Base-by-base conservation (phyloP, 2,329 filamentous ascomycete genomes). In the Herpotrichia juniperi region DNA sequence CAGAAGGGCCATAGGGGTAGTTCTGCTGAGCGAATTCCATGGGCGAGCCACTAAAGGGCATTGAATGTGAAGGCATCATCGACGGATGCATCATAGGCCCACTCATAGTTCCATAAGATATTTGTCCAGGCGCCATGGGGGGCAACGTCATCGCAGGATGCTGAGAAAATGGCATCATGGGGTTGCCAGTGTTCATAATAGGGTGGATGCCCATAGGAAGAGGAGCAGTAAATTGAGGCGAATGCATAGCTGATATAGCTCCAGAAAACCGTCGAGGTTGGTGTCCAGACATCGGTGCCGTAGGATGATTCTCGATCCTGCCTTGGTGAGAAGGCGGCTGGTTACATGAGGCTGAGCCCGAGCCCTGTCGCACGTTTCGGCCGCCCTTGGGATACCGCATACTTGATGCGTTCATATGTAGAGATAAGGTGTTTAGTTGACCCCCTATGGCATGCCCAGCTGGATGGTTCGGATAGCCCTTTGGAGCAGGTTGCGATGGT, bases 221-320 rank as follows among this genome's bases (percentile, higher is more conserved):
- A 3, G 50, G 50, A 7, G 49, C 44, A n/a, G 53, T 32, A 31
- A 53, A 58, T 22, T 50, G 61, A 21, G 62, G 58, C 12, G 59
- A 51, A n/a, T 61, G 62, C 14, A 19, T 49, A 45, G 35, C 44
- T 46, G 48, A 48, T 21, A 59, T 44, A 40, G 45, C 11, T 3
- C 53, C 52, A 9, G 63, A 57, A 5, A 55, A 28, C 12, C 59
- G 62, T n/a, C 55, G 57, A 12, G 52, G 12, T 37, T 56, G 58
- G 4, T 49, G 32, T 16, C 57, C 56, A 47, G 57, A 9, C 10
- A 8, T 60, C 5, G 46, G 16, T 4, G 57, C 7, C 3, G 9
- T 61, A 4, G 48, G 17, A 4, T 59, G 54, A 42, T 67, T 68
- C 51, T 69, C 67, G 11, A 45, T 37, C 48, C 59, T 64, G 19